Evolutionary conservation across 2,329 filamentous ascomycete genomes (phyloP), one percentile per base, ranked within the genome.

Genomic region (Fusarium praegraminearum): DNA sequence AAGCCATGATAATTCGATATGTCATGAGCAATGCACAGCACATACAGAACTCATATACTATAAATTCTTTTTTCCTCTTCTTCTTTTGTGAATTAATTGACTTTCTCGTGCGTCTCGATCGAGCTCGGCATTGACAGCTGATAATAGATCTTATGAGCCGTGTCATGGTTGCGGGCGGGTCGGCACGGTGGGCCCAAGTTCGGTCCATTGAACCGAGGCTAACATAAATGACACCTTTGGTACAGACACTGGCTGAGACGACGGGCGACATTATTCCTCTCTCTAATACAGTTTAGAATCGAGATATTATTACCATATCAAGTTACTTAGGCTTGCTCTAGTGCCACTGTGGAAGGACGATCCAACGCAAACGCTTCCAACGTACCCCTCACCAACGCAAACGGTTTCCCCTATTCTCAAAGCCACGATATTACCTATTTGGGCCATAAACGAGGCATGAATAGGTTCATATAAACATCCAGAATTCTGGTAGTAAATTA

Each of bases 141-240:
- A 57, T n/a, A 41, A 20, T 24, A 45, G 41, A 35, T 57, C 62
- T 67, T 54, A 70, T 62, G 69, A 70, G 69, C 69, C 61, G 67
- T 70, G 59, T 56, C 60, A 41, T 51, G 53, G 58, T 38, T 45
- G 49, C 24, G 56, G 56, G 30, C 47, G 49, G 62, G 50, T 49
- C 67, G 44, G 28, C 52, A 57, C 51, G 65, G 65, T 69, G 66
- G 66, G 43, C 45, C 62, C 38, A 22, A 24, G 36, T 54, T 40
- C 30, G 22, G 44, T 40, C 41, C 43, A 30, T 70, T 58, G 46
- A 72, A 43, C 71, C 71, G 71, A 73, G 71, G 71, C 64, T 44
- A 38, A 43, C 50, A 32, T 49, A 16, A 35, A 22, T 20, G 24
- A 20, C 24, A 54, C 26, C 13, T 33, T 18, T 45, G 16, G 11